phyloP scores from a whole-genome alignment of 805 yeast species.

The Yamadazyma takamatsuzukensis region DNA sequence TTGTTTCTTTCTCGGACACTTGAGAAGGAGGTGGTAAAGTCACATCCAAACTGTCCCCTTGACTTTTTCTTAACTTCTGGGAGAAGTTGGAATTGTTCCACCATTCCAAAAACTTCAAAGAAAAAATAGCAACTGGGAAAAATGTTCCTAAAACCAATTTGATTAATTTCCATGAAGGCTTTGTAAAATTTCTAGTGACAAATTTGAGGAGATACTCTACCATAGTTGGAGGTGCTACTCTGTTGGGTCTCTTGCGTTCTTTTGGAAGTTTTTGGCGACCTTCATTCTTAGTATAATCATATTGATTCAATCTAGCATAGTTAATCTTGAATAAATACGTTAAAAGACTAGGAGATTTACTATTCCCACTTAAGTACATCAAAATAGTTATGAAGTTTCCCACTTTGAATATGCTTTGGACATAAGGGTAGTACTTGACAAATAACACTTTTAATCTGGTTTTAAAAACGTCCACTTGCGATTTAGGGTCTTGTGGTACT shows the following conservation, averaged over 20 bases:
- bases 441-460: conserved; percentile 38
- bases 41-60: conserved; percentile 42
- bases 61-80: conserved; percentile 48
- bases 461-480: conserved; percentile 21
- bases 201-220: conserved; percentile 30
- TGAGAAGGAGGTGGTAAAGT: conserved; percentile 47
- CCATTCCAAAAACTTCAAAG: conserved; percentile 87
- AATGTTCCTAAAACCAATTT: conserved; percentile 43
- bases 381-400: conserved; percentile 57
- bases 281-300: conserved; percentile 43
- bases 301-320: conserved; percentile 57
- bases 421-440: conserved; percentile 58
- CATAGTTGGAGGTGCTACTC: conserved; percentile 40
- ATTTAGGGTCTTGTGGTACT: conserved; percentile 16
- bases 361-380: conserved; percentile 61
- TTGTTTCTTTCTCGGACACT: conserved; percentile 10
- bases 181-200: conserved; percentile 17
- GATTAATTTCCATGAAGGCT: conserved; percentile 29
- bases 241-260: conserved; percentile 14
- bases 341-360: conserved; percentile 59
- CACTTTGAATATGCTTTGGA: conserved; percentile 45
- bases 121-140: conserved; percentile 79
- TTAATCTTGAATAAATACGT: conserved; percentile 61
- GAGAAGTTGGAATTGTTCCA: conserved; percentile 81
- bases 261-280: conserved; percentile 9